Base-by-base conservation (phyloP, 805 yeast species). In the Priceomyces carsonii region DNA sequence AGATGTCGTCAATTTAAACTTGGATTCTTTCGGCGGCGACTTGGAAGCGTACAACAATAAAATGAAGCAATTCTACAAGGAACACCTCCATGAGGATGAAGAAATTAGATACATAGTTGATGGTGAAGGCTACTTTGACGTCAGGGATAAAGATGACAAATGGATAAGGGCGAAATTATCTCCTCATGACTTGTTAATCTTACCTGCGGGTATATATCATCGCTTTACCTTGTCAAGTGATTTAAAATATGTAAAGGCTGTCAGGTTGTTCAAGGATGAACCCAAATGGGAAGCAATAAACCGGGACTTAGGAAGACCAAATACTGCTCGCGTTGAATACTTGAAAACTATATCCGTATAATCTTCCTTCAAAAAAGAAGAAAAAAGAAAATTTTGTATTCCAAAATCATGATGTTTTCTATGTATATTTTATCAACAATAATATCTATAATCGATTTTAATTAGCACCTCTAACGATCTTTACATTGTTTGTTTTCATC, bases 81-180 rank as follows among this genome's bases (percentile, higher is more conserved):
- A 91, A 54, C 99, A 91, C 60, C 70, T 88, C 35, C 99, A 91
- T 57, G 98, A 91, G 57, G 99, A 91, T 57, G 99, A 91, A 63
- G 99, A 91, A 66, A 91, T 91, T 55, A 71, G 99, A 46, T 91
- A 89, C 62, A 79, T 89, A 35, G 53, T 84, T 13, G 95, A 84
- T 18, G 99, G 99, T 8, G 84, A 80, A 37, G 98, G 99, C 0
- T 91, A 75, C 61, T 91, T 91, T 53, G 98, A 91, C 53, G 87
- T 91, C 6, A 73, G 96, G 46, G 82, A 78, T 50, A 53, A 65
- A 18, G 53, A 72, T 8, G 75, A 69, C 40, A 57, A 67, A 36
- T 91, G 99, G 99, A 72, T 91, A 37, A 76, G 98, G 40, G 73
- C 82, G 38, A 73, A 75, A 41, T 69, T 89, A 22, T 66, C 56